Evolutionary conservation across 257 asterid species (phyloP), one percentile per base, ranked within the genome.

Genomic region (Forsythia suspensa): DNA sequence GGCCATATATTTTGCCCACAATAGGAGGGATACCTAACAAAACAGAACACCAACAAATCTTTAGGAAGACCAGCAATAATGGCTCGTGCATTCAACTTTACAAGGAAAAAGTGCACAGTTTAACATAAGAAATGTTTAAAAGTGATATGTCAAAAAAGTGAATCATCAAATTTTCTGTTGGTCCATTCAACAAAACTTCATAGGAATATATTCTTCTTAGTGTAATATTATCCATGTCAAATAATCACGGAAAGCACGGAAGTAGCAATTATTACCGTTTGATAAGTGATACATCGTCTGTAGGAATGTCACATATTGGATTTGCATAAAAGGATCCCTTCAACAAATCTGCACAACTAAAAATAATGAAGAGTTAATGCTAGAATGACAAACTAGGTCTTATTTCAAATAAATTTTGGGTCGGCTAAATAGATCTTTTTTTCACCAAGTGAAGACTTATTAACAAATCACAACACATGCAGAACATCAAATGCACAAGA

Each of bases 251-350:
- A 63, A 63, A 63, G 40, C 16, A 0, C 40, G 65, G 75, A 65
- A 72, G 73, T 29, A 72, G 70, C 73, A 42, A 13, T 40, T 38
- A 71, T 78, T 87, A 92, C 96, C 96, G 88, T 79, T 89, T 77
- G 74, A 94, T 78, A 67, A 92, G 95, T 77, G 94, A 88, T 80
- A 52, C 80, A 6, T 89, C 92, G 51, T 84, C 85, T 20, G 97
- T 90, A 37, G 98, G 98, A 59, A 83, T 74, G 80, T 94, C 97
- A 34, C 86, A 78, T 77, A 91, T 72, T 46, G 97, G 98, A 87
- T 92, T 94, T 59, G 97, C 97, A 65, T 94, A 94, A 83, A 88
- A 92, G 72, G 98, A 92, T 80, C 98, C 98, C 85, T 94, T 94
- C 87, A 91, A 67, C 84, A 84, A 76, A 87, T 94, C 97, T 94